Evolutionary conservation across 192 early-diverging fungal species (phyloP).

Genomic region (Rhizophagus prolifer): DNA sequence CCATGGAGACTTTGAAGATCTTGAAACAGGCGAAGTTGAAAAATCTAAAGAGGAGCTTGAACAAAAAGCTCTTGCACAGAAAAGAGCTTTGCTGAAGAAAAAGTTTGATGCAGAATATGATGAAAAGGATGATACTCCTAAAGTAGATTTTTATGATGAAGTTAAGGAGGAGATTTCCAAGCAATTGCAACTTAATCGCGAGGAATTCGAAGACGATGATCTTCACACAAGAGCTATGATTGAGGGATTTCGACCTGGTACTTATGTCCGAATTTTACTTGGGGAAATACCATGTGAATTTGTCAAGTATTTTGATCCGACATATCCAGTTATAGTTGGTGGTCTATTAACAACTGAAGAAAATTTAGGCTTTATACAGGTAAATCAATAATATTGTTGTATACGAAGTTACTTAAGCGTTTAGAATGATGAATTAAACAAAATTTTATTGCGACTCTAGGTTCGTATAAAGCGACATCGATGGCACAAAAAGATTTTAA

Average conservation of each 20-base stretch:
- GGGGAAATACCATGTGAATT: constrained; percentile 94
- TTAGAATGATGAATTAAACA: too few relatives aligned
- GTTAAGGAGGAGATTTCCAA: constrained; percentile 86
- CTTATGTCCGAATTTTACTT: constrained; percentile 90
- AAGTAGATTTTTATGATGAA: constrained; percentile 83
- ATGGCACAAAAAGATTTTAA: constrained; percentile 94
- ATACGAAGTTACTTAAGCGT: neutral
- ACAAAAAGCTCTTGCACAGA: constrained; percentile 68
- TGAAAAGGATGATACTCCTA: constrained; percentile 55
- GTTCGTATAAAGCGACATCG: constrained; percentile 97
- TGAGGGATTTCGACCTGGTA: constrained; percentile 91
- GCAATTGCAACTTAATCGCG: constrained; percentile 79
- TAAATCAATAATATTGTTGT: constrained; percentile 10
- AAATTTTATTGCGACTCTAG: constrained; percentile 27
- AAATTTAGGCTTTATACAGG: constrained; percentile 90
- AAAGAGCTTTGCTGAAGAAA: constrained; percentile 86
- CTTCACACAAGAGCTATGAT: constrained; percentile 70
- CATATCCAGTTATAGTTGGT: constrained; percentile 89
- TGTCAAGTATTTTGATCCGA: constrained; percentile 86
- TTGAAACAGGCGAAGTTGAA: constrained; percentile 55
- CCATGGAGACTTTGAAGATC: constrained; percentile 77
- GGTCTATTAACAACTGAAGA: constrained; percentile 88
- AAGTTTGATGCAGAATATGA: constrained; percentile 95
- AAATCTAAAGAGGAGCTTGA: constrained; percentile 59
- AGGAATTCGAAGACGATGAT: constrained; percentile 88